Conservation (phyloP, 495 filamentous ascomycete genomes). For the Penicillium bovifimosum region DNA sequence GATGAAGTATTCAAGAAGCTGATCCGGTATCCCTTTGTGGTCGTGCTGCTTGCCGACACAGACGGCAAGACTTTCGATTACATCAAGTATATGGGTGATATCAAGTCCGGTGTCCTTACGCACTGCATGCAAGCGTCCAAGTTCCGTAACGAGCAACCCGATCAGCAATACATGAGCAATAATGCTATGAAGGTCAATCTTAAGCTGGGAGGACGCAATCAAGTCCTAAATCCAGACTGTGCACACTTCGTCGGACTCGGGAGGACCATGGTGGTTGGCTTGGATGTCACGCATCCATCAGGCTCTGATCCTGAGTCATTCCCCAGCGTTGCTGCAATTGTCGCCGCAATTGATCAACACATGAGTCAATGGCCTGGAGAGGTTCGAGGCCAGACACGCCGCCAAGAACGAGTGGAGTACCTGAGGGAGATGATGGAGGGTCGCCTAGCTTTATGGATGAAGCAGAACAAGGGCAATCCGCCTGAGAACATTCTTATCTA, state of each 20-base stretch:
- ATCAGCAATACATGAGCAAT: slow-evolving; percentile 60
- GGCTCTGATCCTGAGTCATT: slow-evolving; percentile 48
- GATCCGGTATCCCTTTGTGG: slow-evolving; percentile 20
- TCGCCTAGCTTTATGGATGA: slow-evolving; percentile 54
- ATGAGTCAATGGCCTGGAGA: slow-evolving; percentile 65
- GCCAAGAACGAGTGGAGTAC: slow-evolving; percentile 54
- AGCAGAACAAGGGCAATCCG: slow-evolving; percentile 38
- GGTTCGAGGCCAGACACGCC: slow-evolving; percentile 50
- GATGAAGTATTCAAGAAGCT: not conserved
- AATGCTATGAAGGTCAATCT: slow-evolving; percentile 74
- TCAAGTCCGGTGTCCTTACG: slow-evolving; percentile 52
- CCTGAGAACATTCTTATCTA: slow-evolving; percentile 74
- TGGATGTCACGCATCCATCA: slow-evolving; percentile 83
- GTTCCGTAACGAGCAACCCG: slow-evolving; percentile 13
- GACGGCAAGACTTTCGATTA: slow-evolving; percentile 50
- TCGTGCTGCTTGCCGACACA: slow-evolving; percentile 51
- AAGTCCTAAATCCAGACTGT: slow-evolving; percentile 44
- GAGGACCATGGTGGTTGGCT: slow-evolving; percentile 78
- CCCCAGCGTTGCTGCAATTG: slow-evolving; percentile 70
- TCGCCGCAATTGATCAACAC: slow-evolving; percentile 58
- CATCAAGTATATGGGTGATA: slow-evolving; percentile 60
- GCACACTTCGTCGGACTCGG: slow-evolving; percentile 48
- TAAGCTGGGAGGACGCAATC: slow-evolving; percentile 73
- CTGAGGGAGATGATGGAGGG: slow-evolving; percentile 49
- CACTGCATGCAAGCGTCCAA: slow-evolving; percentile 49